Evolutionary conservation across 768 basidiomycete genomes (phyloP), one percentile per base, ranked within the genome.

Genomic region (Galerina marginata): DNA sequence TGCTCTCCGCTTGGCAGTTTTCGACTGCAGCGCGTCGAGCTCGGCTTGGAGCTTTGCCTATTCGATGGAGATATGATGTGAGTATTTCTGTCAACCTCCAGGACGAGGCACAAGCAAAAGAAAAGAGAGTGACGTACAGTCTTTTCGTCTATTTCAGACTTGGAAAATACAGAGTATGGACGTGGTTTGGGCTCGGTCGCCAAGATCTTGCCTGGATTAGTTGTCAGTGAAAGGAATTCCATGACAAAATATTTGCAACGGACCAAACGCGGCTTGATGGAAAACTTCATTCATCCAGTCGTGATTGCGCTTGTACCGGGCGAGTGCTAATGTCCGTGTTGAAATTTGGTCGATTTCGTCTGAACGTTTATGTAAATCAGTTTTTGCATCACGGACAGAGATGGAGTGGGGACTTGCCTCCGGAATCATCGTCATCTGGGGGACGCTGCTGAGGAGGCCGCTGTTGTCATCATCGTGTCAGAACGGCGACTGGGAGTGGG

Each of bases 251-350:
- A 58, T 57, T 10, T 33, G 7, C 29, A 33, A 61, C 73, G 37
- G 55, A 81, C 91, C 85, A 66, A 86, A 89, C 0, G 88, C 89
- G 23, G 92, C 91, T 64, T 84, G 82, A 63, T 79, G 81, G 72
- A 94, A 93, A 1, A 94, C 88, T 44, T 89, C 89, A 68, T 89
- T 89, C 91, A 94, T 94, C 60, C 89, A 78, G 45, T 92, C 92
- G 67, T 93, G 91, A 67, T 94, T 94, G 6, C 91, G 86, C 64
- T 81, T 84, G 68, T 92, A 94, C 38, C 92, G 81, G 15, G 86
- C 83, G 38, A 90, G 67, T 6, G 92, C 89, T 14, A 93, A 79
- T 2, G 90, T 84, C 44, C 89, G 83, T 2, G 89, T 86, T 0
- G 92, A 89, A 59, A 93, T 88, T 60, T 81, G 77, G 59, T 93